Conservation (phyloP, 1,139 yeast species). For the Blastobotrys apis region DNA sequence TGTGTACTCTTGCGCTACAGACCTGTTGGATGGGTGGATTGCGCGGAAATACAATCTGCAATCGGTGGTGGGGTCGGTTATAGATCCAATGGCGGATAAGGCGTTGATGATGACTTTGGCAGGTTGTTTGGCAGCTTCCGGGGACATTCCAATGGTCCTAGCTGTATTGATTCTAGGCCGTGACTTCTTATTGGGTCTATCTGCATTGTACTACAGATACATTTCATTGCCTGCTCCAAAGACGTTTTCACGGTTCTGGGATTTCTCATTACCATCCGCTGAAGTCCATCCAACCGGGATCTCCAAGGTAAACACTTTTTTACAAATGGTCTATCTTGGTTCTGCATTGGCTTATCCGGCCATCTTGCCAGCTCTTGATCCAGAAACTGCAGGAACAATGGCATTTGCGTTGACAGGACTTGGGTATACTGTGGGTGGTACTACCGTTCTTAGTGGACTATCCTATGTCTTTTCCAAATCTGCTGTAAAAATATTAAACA, state of each 20-base stretch:
- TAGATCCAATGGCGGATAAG: constrained; percentile 96
- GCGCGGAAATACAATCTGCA: constrained; percentile 77
- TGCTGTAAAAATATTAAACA: constrained; percentile 52
- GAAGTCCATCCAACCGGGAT: constrained; percentile 86
- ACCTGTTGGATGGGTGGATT: constrained; percentile 83
- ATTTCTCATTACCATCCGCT: constrained; percentile 75
- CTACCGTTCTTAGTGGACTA: constrained; percentile 75
- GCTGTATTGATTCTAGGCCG: constrained; percentile 80
- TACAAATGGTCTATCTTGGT: constrained; percentile 90
- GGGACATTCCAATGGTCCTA: constrained; percentile 55
- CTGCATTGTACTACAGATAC: constrained; percentile 72
- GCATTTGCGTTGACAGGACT: constrained; percentile 31
- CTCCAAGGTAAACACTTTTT: constrained; percentile 82
- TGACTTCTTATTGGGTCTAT: constrained; percentile 69
- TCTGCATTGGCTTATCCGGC: constrained; percentile 66
- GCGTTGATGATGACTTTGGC: constrained; percentile 84
- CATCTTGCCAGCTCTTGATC: constrained; percentile 36
- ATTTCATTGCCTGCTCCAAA: constrained; percentile 71
- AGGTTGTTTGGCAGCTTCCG: constrained; percentile 62
- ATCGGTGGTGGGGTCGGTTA: constrained; percentile 81
- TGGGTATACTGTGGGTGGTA: constrained; percentile 61
- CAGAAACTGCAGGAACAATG: constrained; percentile 23
- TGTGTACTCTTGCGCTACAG: constrained; percentile 83
- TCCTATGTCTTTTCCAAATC: constrained; percentile 66
- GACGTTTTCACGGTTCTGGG: constrained; percentile 67